These are phyloP conservation scores for Aspergillus fischeri DNA, from an alignment of 2,329 filamentous ascomycete genomes.

Conservation along the genomic window DNA sequence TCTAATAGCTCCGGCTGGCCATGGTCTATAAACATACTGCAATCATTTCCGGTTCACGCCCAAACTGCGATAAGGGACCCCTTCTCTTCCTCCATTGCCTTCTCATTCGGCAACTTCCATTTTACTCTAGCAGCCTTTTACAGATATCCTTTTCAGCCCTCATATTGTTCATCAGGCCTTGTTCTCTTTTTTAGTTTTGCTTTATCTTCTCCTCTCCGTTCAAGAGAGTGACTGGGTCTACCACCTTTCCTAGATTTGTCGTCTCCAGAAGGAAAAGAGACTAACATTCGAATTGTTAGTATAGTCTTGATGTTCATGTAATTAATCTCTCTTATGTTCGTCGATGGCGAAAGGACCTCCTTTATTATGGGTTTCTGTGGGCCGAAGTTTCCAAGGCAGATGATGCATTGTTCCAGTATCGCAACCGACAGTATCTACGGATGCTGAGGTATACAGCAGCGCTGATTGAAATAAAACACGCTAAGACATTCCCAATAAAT, in stretches of 20 bases:
- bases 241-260: constrained; percentile 24
- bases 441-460: background rate
- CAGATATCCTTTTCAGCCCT: constrained; percentile 37
- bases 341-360: constrained; percentile 22
- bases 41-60: constrained; percentile 10
- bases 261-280: constrained; percentile 24
- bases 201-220: constrained; percentile 15
- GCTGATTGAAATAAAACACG: background rate
- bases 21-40: constrained; percentile 14
- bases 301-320: constrained; percentile 30
- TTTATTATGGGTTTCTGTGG: constrained; percentile 1
- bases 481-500: background rate
- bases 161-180: constrained; percentile 21
- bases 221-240: constrained; percentile 19
- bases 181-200: constrained; percentile 16
- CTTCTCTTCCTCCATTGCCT: constrained; percentile 9
- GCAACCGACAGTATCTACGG: background rate
- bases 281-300: constrained; percentile 25
- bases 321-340: constrained; percentile 33
- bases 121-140: constrained; percentile 33
- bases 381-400: background rate
- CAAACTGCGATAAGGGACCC: constrained; percentile 16
- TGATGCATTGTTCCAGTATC: constrained; percentile 5
- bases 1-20: constrained; percentile 15
- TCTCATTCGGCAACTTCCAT: constrained; percentile 22